A percentile compares a stretch with the other conserved stretches of the same genome.
Evolutionary conservation across 139 green algal species (phyloP).

Genomic region (Coelastrella sp.): DNA sequence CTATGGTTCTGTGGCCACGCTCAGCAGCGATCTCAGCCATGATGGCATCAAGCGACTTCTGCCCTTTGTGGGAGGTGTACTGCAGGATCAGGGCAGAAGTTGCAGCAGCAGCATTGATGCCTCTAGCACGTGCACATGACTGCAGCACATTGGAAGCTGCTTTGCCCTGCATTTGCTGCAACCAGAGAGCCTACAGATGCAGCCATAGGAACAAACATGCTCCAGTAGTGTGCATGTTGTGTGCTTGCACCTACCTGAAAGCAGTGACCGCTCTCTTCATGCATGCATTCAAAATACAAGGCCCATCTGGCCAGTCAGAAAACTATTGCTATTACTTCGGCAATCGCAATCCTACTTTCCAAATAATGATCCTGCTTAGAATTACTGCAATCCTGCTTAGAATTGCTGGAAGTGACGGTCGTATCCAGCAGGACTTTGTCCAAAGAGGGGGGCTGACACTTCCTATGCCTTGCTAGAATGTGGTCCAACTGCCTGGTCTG

Average conservation of each 20-base stretch:
- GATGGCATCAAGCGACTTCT: background rate
- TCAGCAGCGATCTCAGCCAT: conserved; percentile 27
- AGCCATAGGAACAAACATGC: background rate
- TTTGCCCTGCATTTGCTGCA: background rate
- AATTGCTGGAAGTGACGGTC: no score
- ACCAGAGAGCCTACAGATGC: no score
- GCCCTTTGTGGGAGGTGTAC: background rate
- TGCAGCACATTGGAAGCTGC: no score
- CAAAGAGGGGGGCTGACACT: background rate
- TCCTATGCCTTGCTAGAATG: background rate
- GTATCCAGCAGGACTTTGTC: background rate
- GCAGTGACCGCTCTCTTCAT: no score
- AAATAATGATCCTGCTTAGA: background rate
- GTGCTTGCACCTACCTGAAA: no score
- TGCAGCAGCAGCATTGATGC: background rate
- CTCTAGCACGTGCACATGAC: background rate
- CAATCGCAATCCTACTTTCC: background rate
- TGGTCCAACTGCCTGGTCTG: background rate
- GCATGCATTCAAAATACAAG: no score
- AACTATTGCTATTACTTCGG: no score
- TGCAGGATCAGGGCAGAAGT: background rate
- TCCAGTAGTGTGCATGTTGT: no score
- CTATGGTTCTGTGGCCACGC: conserved; percentile 15
- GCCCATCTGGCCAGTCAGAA: no score
- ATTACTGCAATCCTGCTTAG: background rate